phyloP scores from a whole-genome alignment of 2,329 filamentous ascomycete genomes.

The Pseudocercospora pini-densiflorae region DNA sequence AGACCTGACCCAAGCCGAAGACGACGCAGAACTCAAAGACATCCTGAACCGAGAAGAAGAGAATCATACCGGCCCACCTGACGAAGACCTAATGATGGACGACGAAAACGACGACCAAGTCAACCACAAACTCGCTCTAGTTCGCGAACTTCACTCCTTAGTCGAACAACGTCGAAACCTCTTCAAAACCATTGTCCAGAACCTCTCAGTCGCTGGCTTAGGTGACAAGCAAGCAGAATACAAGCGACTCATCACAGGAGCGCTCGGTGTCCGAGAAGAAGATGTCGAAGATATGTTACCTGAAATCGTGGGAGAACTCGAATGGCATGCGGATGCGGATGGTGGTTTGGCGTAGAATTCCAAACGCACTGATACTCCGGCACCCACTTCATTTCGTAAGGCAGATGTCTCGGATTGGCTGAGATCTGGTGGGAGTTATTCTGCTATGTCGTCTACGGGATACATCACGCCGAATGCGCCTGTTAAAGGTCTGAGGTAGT shows the following conservation, averaged over 20 bases:
- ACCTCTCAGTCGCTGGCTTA: conserved; percentile 69
- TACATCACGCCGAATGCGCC: background rate
- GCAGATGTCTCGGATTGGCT: background rate
- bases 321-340: conserved; percentile 37
- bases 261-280: conserved; percentile 70
- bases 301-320: conserved; percentile 55
- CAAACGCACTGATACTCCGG: background rate
- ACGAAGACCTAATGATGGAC: conserved; percentile 23
- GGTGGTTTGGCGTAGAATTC: conserved; percentile 26
- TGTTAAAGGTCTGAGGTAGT: background rate
- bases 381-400: too few species aligned
- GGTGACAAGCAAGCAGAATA: conserved; percentile 74
- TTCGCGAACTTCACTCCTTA: conserved; percentile 58
- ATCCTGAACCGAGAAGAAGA: conserved; percentile 35
- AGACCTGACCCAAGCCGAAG: conserved; percentile 50
- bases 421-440: background rate
- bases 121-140: conserved; percentile 60
- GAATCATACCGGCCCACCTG: conserved; percentile 34
- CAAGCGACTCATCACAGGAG: conserved; percentile 68
- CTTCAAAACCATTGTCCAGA: conserved; percentile 70
- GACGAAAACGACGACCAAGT: conserved; percentile 50
- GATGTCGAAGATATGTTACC: conserved; percentile 67
- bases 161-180: conserved; percentile 65
- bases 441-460: background rate
- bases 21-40: conserved; percentile 44